Evolutionary conservation across 805 yeast genomes (phyloP), one percentile per base, ranked within the genome.

Genomic region (Lipomyces kockii): DNA sequence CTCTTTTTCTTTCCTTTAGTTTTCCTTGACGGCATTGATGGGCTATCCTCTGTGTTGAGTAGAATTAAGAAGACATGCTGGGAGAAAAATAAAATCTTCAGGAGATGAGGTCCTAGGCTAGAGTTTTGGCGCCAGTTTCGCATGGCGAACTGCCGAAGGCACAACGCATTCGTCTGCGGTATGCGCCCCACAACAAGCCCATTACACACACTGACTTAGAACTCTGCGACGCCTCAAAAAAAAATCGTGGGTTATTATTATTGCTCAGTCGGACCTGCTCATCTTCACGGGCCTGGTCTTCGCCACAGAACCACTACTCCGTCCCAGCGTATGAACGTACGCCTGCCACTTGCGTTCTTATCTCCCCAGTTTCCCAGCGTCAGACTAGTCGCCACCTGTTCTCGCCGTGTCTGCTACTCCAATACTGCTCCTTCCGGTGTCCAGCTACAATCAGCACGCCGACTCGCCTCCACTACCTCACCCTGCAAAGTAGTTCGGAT

Each of bases 1-100:
- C 43, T 52, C 59, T 67, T 64, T 43, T 67, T 67, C 53, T 61
- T 58, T 20, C 58, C 60, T 17, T 58, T 52, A 5, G 62, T 63
- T 29, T 63, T 61, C 27, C 70, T 64, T 11, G 70, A 60, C 35
- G 67, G 67, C 70, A 67, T 67, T 57, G 11, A 17, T 35, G 49
- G 20, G 11, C 49, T 43, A 6, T 43, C 49, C 49, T 43, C 22
- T 6, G 22, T 17, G 11, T 8, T 17, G 22, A 17, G 8, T 5
- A 14, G 9, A n/a, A 43, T 17, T n/a, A 3, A 4, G 3, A 43
- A 6, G 20, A 17, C 3, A 17, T 43, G 1, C 12, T 43, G 22
- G 49, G 49, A 43, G 22, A 43, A 17, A 17, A 17, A 43, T 17
- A 43, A 43, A 43, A 17, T 43, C 49, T 43, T 17, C 22, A 7